These are phyloP conservation scores for Neonectria magnoliae DNA, from an alignment of 2,329 filamentous ascomycete genomes.

Conservation along the genomic window DNA sequence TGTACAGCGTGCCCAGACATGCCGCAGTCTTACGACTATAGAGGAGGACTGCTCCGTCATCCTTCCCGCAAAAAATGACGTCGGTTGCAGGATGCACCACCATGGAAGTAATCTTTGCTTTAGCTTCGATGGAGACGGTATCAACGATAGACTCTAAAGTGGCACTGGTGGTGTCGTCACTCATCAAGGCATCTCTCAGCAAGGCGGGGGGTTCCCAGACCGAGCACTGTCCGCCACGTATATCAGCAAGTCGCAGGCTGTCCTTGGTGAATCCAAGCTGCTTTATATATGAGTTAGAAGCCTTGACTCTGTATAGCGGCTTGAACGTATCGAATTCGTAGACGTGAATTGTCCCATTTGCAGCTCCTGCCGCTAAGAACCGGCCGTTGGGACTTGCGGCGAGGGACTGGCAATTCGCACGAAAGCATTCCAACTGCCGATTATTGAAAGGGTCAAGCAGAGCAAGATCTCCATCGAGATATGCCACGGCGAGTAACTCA, in stretches of 20 bases:
- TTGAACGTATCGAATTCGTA: constrained; percentile 44
- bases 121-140: constrained; percentile 34
- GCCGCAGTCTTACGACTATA: constrained; percentile 38
- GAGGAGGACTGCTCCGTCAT: constrained; percentile 47
- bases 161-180: constrained; percentile 38
- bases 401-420: constrained; percentile 44
- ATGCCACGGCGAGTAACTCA: constrained; percentile 43
- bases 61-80: constrained; percentile 48
- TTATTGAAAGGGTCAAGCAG: constrained; percentile 45
- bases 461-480: constrained; percentile 47
- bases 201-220: constrained; percentile 49
- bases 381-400: constrained; percentile 44
- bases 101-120: constrained; percentile 45
- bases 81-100: constrained; percentile 36
- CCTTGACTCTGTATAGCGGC: constrained; percentile 28
- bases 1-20: constrained; percentile 40
- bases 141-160: constrained; percentile 38
- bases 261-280: constrained; percentile 47
- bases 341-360: constrained; percentile 41
- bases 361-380: constrained; percentile 42
- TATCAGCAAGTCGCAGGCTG: constrained; percentile 47
- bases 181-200: constrained; percentile 38
- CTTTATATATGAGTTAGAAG: constrained; percentile 40
- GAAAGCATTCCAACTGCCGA: constrained; percentile 38
- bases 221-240: constrained; percentile 48